phyloP scores from a whole-genome alignment of 2,329 filamentous ascomycete genomes.

The Apiospora rasikravindrae region DNA sequence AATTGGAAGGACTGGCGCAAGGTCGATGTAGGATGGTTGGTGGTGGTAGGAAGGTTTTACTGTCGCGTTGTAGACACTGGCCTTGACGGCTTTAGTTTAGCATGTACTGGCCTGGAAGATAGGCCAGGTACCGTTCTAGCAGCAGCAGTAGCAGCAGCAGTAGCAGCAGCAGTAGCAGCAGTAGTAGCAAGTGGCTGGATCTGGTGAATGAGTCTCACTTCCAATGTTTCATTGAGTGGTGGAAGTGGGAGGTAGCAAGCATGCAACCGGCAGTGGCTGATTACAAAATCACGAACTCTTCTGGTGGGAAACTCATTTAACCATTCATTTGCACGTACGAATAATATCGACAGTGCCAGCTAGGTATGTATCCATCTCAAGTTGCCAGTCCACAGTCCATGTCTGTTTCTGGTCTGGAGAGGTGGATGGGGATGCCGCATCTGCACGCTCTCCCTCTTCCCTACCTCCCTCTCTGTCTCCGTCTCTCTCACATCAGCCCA shows the following conservation, averaged over 20 bases:
- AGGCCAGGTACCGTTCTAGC: background rate
- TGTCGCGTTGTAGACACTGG: conserved; percentile 15
- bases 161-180: background rate
- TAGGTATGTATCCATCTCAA: background rate
- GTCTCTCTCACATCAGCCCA: conserved; percentile 12
- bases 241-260: background rate
- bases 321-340: background rate
- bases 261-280: background rate
- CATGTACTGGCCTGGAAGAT: background rate
- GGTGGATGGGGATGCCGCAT: background rate
- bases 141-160: background rate
- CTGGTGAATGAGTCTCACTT: background rate
- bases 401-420: background rate
- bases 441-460: background rate
- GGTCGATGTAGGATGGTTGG: conserved; percentile 13
- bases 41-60: conserved; percentile 14
- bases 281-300: conserved; percentile 1
- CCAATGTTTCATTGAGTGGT: background rate
- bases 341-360: background rate
- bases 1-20: conserved; percentile 6
- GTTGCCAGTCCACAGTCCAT: background rate
- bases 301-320: conserved; percentile 7
- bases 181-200: background rate
- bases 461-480: background rate
- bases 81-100: background rate